These are phyloP conservation scores for Suhomyces kilbournensis DNA, from an alignment of 805 yeast species.

Conservation along the genomic window DNA sequence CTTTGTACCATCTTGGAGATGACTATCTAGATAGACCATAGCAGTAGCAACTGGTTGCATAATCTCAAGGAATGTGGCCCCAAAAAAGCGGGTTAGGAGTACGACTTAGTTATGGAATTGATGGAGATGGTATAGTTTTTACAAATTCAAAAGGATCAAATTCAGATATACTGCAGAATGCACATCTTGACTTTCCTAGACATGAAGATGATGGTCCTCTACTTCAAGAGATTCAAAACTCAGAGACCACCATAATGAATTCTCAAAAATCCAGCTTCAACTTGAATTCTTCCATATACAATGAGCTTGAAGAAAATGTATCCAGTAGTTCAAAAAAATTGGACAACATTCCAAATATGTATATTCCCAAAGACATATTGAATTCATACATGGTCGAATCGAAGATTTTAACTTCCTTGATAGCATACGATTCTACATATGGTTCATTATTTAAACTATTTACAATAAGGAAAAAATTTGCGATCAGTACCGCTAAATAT, in stretches of 20 bases:
- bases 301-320: not conserved
- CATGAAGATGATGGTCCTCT: constrained; percentile 3
- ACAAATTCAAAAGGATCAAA: not conserved
- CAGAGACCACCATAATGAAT: not conserved
- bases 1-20: not conserved
- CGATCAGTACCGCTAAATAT: not conserved
- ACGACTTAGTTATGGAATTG: constrained; percentile 15
- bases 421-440: constrained; percentile 35
- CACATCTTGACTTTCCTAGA: constrained; percentile 6
- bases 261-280: not conserved
- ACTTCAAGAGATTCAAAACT: constrained; percentile 5
- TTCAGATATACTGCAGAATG: not conserved
- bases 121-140: constrained; percentile 10
- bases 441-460: constrained; percentile 23
- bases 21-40: not conserved
- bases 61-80: constrained; percentile 14
- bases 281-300: not conserved
- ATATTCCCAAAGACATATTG: constrained; percentile 23
- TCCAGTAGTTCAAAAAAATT: not conserved
- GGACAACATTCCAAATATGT: constrained; percentile 7
- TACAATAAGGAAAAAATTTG: constrained; percentile 9
- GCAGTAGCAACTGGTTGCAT: not conserved
- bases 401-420: constrained; percentile 18
- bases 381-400: constrained; percentile 23
- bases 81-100: constrained; percentile 14